These are phyloP conservation scores for Leccinum cinnamomeum DNA, from an alignment of 1,284 basidiomycete genomes.

Conservation along the genomic window DNA sequence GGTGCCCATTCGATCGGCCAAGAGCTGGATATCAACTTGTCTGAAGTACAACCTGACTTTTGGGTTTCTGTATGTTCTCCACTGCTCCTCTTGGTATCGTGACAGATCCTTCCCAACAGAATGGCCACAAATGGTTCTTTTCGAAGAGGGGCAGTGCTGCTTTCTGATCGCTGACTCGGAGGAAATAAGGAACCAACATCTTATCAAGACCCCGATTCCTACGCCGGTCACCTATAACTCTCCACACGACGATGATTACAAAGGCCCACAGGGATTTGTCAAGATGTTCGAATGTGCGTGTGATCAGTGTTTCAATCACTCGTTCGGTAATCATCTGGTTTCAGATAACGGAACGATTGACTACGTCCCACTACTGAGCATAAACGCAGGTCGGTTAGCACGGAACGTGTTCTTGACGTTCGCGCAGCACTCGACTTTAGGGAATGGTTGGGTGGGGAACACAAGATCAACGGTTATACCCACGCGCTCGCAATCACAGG, in stretches of 20 bases:
- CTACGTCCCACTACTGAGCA: too few relatives aligned
- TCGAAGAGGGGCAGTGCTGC: slow-evolving; percentile 67
- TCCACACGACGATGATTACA: too few relatives aligned
- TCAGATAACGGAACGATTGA: too few relatives aligned
- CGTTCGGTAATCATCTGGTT: too few relatives aligned
- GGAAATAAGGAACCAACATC: too few relatives aligned
- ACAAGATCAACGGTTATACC: slow-evolving; percentile 75
- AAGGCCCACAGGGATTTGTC: too few relatives aligned
- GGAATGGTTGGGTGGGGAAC: slow-evolving; percentile 80
- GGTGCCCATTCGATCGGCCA: slow-evolving; percentile 84
- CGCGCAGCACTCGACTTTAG: slow-evolving; percentile 72
- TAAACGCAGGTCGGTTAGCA: too few relatives aligned
- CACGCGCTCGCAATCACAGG: slow-evolving; percentile 73
- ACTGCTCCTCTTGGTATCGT: not conserved
- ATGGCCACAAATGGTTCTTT: slow-evolving; percentile 85
- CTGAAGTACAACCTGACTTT: slow-evolving; percentile 68
- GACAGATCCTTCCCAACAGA: slow-evolving; percentile 39
- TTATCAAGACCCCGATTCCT: too few relatives aligned
- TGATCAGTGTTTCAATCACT: too few relatives aligned
- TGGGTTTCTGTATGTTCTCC: slow-evolving; percentile 64
- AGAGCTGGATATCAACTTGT: slow-evolving; percentile 60
- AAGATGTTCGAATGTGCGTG: too few relatives aligned
- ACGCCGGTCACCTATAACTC: too few relatives aligned
- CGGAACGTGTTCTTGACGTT: slow-evolving; percentile 21
- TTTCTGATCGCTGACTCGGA: not conserved